Evolutionary conservation across 257 asterid genomes (phyloP).

Genomic region (Fraxinus pennsylvanica): DNA sequence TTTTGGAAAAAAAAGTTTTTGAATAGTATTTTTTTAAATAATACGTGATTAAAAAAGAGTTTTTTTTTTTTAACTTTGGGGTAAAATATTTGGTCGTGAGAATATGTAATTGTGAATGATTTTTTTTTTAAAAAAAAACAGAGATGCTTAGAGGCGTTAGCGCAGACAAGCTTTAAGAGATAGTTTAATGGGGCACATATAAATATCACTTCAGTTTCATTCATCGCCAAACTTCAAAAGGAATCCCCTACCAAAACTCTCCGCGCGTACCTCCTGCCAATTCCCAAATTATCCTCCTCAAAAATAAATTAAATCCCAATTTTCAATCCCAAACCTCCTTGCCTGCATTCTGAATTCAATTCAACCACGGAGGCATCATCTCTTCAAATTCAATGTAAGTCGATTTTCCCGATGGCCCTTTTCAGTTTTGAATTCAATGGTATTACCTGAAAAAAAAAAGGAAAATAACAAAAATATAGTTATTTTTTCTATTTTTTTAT

Average conservation of each 20-base stretch:
- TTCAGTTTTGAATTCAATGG: constrained; percentile 2
- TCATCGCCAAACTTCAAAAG: background rate
- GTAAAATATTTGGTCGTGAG: too few relatives aligned
- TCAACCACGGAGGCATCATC: constrained; percentile 14
- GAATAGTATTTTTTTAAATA: too few relatives aligned
- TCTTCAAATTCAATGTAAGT: constrained; percentile 29
- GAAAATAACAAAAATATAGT: background rate
- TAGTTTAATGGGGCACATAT: background rate
- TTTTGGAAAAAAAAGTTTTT: too few relatives aligned
- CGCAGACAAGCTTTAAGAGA: background rate
- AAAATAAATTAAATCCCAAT: background rate
- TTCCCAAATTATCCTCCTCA: background rate
- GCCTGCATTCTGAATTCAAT: constrained; percentile 6
- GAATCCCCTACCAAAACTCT: background rate
- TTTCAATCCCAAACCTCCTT: background rate
- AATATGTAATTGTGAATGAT: too few relatives aligned
- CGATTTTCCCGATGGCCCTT: background rate
- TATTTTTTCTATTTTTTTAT: background rate
- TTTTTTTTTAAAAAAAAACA: too few relatives aligned
- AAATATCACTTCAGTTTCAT: background rate
- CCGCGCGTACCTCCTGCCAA: background rate
- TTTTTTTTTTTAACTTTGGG: too few relatives aligned
- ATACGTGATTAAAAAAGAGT: too few relatives aligned
- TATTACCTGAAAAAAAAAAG: background rate
- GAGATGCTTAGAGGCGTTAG: background rate